A percentile compares a stretch with the other conserved stretches of the same genome.
These are phyloP conservation scores for Xerocomellus amylosporus DNA, from an alignment of 768 basidiomycete species.

Conservation along the genomic window DNA sequence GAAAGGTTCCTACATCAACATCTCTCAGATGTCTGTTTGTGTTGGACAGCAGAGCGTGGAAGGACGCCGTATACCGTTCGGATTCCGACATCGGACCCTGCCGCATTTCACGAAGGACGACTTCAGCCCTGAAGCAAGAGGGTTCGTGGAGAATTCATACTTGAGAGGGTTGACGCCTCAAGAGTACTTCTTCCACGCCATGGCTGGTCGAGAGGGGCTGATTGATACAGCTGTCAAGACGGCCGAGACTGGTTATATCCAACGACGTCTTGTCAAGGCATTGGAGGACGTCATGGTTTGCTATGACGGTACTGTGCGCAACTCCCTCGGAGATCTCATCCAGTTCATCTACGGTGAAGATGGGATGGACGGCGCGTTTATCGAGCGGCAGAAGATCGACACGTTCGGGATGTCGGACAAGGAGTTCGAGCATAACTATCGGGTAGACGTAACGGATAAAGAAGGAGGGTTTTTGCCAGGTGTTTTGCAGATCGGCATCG, in stretches of 20 bases:
- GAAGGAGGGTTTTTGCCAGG: slow-evolving; percentile 75
- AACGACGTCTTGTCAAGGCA: slow-evolving; percentile 96
- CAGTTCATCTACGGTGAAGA: slow-evolving; percentile 99
- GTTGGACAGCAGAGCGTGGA: slow-evolving; percentile 99
- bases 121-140: slow-evolving; percentile 95
- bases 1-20: slow-evolving; percentile 99
- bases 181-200: slow-evolving; percentile 99
- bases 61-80: slow-evolving; percentile 97
- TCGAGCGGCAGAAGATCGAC: slow-evolving; percentile 93
- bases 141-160: slow-evolving; percentile 99
- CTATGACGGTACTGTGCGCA: slow-evolving; percentile 97
- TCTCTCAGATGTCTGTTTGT: slow-evolving; percentile 99
- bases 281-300: slow-evolving; percentile 96
- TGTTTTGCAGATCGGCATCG: slow-evolving; percentile 82
- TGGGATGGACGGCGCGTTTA: slow-evolving; percentile 97
- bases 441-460: slow-evolving; percentile 91
- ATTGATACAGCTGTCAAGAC: slow-evolving; percentile 99
- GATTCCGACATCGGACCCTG: slow-evolving; percentile 93
- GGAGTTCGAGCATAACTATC: slow-evolving; percentile 88
- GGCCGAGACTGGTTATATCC: slow-evolving; percentile 98
- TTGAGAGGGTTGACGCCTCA: slow-evolving; percentile 94
- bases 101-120: slow-evolving; percentile 99
- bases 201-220: slow-evolving; percentile 98
- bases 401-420: slow-evolving; percentile 78
- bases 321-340: slow-evolving; percentile 93